Evolutionary conservation across 2,329 filamentous ascomycete genomes (phyloP).

Genomic region (Xylariales sp.): DNA sequence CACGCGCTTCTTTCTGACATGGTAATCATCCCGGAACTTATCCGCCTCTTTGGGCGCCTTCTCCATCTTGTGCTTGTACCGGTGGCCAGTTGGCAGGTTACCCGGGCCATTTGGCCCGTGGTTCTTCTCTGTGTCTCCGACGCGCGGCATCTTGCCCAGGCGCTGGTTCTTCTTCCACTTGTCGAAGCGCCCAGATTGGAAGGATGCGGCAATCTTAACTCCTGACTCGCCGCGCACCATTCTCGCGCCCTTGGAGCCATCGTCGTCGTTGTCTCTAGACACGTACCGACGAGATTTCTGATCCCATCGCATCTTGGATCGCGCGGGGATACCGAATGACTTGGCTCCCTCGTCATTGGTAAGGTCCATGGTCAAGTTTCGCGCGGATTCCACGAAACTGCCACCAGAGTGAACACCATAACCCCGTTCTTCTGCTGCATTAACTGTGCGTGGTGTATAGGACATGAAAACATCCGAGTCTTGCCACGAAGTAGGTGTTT

Average conservation of each 20-base stretch:
- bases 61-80: conserved; percentile 83
- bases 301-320: conserved; percentile 85
- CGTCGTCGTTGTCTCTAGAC: conserved; percentile 83
- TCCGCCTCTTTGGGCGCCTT: conserved; percentile 90
- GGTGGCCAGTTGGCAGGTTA: conserved; percentile 37
- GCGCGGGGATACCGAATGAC: conserved; percentile 71
- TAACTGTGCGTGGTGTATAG: conserved; percentile 77
- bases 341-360: conserved; percentile 80
- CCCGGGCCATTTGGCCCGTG: conserved; percentile 26
- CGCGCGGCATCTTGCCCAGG: conserved; percentile 70
- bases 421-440: conserved; percentile 81
- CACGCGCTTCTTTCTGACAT: conserved; percentile 84
- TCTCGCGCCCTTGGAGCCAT: conserved; percentile 69
- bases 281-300: conserved; percentile 97
- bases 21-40: conserved; percentile 85
- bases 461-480: conserved; percentile 95
- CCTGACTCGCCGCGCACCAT: conserved; percentile 87
- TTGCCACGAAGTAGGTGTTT: conserved; percentile 58
- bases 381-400: conserved; percentile 85
- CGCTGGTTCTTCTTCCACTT: conserved; percentile 86
- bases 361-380: conserved; percentile 86
- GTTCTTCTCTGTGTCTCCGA: conserved; percentile 72
- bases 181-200: conserved; percentile 91
- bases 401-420: conserved; percentile 88
- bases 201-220: conserved; percentile 90